A percentile compares a stretch with the other conserved stretches of the same genome.
Conservation (phyloP, 208 protist species). For the Endotrypanum monterogeii region DNA sequence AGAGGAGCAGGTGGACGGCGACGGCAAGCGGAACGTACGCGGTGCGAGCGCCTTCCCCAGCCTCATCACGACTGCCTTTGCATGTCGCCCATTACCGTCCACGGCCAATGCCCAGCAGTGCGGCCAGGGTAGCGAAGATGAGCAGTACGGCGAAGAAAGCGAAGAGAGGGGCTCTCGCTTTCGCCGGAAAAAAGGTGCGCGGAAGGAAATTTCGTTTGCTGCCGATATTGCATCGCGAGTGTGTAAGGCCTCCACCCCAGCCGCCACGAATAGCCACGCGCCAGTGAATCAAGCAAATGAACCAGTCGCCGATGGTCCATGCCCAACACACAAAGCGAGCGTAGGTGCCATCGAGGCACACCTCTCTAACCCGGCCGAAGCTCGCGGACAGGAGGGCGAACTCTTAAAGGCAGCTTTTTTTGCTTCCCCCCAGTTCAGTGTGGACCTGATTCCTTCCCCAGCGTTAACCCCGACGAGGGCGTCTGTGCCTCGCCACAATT, state of each 20-base stretch:
- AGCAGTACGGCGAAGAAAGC: neutral
- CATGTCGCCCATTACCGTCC: neutral
- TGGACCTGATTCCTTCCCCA: conserved; percentile 24
- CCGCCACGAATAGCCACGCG: neutral
- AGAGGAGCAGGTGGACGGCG: neutral
- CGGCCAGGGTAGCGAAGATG: conserved; percentile 3
- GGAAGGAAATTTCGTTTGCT: conserved; percentile 33
- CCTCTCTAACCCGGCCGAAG: neutral
- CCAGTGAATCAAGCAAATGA: neutral
- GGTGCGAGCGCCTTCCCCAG: neutral
- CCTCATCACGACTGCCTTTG: neutral
- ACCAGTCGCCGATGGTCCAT: neutral
- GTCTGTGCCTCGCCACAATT: neutral
- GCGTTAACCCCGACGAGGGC: neutral
- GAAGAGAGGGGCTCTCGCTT: conserved; percentile 20
- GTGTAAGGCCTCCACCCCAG: neutral
- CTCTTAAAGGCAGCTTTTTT: neutral
- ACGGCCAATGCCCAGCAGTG: neutral
- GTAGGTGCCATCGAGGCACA: neutral
- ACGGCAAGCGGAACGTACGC: neutral
- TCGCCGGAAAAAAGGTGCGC: conserved; percentile 16
- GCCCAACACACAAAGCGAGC: neutral
- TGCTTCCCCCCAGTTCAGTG: conserved; percentile 8
- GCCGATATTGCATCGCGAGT: conserved; percentile 13
- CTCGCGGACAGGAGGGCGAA: neutral